Base-by-base conservation (phyloP, 2,329 filamentous ascomycete species). In the Pyricularia sp. region DNA sequence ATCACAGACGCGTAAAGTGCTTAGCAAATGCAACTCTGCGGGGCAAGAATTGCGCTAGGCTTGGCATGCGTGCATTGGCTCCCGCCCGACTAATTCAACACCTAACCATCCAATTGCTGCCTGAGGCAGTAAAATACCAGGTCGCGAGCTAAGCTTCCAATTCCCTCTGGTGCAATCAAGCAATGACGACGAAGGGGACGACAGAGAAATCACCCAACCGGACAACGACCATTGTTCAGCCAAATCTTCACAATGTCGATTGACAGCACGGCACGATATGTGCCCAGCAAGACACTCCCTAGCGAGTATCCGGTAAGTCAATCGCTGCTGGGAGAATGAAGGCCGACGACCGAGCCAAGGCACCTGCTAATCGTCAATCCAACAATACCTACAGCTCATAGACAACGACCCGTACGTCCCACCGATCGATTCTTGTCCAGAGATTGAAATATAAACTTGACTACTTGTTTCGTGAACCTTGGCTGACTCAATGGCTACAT, bases 341-440 rank as follows among this genome's bases (percentile, higher is more conserved):
- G 2, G 3, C 33, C 33, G 60, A 44, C 35, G 26, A 40, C 33
- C 24, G 24, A 30, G 40, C 26, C 62, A n/a, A 33, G 26, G 16
- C 24, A 22, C 26, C 35, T n/a, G 19, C 62, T 44, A 33, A 30
- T 8, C 26, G 13, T 26, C 9, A 44, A 19, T 12, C 9, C 40
- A 33, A 63, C 7, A 4, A 13, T 28, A 10, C 7, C 26, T 66
- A 70, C 79, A 99, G 94, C 89, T 97, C 80, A 97, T 99, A 78
- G 94, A 99, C 82, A 96, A 91, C 81, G 94, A 99, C 79, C 94
- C 94, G 93, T 97, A 93, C 75, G 88, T 78, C 68, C 65, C 24
- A 19, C 55, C 55, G 5, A 19, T 28, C 26, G 10, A 13, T 60
- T n/a, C 55, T 60, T 57, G 2, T 12, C 62, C 5, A 1, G 61